Percentiles rank a stretch among this genome's conserved stretches.
phyloP scores from a whole-genome alignment of 805 yeast species.

The Candida nitratophila region DNA sequence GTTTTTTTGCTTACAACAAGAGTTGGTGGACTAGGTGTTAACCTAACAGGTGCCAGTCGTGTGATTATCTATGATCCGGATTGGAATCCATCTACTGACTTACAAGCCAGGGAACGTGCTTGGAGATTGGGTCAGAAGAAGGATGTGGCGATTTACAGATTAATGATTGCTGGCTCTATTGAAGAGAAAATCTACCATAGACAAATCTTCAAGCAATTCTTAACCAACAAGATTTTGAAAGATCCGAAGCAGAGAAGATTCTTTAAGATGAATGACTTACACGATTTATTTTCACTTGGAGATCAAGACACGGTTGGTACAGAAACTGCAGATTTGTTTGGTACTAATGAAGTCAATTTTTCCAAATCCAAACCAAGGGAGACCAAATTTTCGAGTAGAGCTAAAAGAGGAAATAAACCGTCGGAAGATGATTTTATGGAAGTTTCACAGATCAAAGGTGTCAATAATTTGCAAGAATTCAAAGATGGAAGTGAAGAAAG shows the following conservation, averaged over 20 bases:
- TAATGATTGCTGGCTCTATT: slow-evolving; percentile 91
- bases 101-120: slow-evolving; percentile 94
- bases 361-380: slow-evolving; percentile 28
- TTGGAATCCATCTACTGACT: slow-evolving; percentile 97
- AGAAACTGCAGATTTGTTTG: slow-evolving; percentile 60
- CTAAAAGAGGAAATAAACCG: slow-evolving; percentile 5
- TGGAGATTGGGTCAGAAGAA: slow-evolving; percentile 95
- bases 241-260: slow-evolving; percentile 94
- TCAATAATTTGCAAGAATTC: slow-evolving; percentile 61
- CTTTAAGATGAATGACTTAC: slow-evolving; percentile 86
- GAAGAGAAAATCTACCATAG: slow-evolving; percentile 96
- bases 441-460: slow-evolving; percentile 63
- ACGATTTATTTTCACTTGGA: slow-evolving; percentile 82
- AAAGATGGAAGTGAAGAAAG: slow-evolving; percentile 21
- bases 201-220: slow-evolving; percentile 90
- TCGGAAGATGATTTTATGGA: slow-evolving; percentile 54
- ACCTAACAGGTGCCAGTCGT: slow-evolving; percentile 89
- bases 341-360: slow-evolving; percentile 35
- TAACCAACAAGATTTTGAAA: slow-evolving; percentile 87
- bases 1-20: slow-evolving; percentile 85
- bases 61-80: slow-evolving; percentile 95
- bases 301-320: slow-evolving; percentile 62
- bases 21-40: slow-evolving; percentile 95
- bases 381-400: slow-evolving; percentile 21
- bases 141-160: slow-evolving; percentile 83